Evolutionary conservation across 208 protist species (phyloP).

Genomic region (Balamuthia mandrillaris): DNA sequence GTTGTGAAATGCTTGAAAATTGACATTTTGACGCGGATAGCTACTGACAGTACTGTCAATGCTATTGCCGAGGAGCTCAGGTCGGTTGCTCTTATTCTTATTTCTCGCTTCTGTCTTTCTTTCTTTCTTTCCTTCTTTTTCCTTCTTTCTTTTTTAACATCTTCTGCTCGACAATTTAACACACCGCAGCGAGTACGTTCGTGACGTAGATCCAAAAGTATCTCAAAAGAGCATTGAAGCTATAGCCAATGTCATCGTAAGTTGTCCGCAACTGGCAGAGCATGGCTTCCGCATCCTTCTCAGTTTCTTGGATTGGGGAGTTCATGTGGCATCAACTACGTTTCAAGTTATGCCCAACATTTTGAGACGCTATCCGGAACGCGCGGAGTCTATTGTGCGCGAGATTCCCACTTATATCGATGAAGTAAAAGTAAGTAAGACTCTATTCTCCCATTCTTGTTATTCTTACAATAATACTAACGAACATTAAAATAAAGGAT

Average conservation of each 20-base stretch:
- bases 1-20: constrained; percentile 60
- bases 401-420: too few species aligned
- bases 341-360: too few species aligned
- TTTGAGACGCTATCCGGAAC: constrained; percentile 72
- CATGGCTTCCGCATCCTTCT: too few species aligned
- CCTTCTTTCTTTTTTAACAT: too few species aligned
- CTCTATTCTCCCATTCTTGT: too few species aligned
- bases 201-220: constrained; percentile 46
- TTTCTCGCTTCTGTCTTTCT: neutral
- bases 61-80: constrained; percentile 54
- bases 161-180: too few species aligned
- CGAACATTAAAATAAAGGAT: constrained; percentile 34
- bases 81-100: neutral
- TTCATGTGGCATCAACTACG: too few species aligned
- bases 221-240: constrained; percentile 15
- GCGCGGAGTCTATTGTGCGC: constrained; percentile 52
- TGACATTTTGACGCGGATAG: constrained; percentile 55
- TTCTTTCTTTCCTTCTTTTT: neutral
- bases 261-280: too few species aligned
- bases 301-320: too few species aligned
- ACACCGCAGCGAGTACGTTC: constrained; percentile 57
- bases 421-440: too few species aligned
- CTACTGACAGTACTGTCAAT: constrained; percentile 12
- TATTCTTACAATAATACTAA: too few species aligned
- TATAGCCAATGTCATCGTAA: constrained; percentile 47